A percentile compares a stretch with the other conserved stretches of the same genome.
These are phyloP conservation scores for Fusarium falciforme DNA, from an alignment of 2,329 filamentous ascomycete genomes.

Conservation along the genomic window DNA sequence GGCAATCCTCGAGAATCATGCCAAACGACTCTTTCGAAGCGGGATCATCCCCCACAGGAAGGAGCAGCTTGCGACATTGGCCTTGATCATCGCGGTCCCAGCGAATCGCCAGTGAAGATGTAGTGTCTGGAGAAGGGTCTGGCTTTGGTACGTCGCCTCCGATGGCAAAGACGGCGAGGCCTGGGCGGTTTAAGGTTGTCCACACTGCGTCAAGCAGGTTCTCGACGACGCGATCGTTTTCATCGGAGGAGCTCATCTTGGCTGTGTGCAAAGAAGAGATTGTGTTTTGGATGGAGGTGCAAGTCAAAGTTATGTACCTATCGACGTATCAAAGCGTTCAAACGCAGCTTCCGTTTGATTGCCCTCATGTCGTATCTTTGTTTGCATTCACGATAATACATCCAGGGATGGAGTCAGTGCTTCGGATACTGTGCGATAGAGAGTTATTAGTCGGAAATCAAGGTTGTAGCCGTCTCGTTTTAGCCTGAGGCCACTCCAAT, in stretches of 20 bases:
- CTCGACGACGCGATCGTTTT: accelerated
- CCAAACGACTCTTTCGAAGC: background rate
- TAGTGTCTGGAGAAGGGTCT: background rate
- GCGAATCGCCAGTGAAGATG: background rate
- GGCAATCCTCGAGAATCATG: background rate
- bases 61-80: background rate
- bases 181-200: background rate
- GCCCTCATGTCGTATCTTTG: background rate
- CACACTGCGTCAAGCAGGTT: background rate
- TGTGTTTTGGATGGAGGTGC: background rate
- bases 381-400: slow-evolving; percentile 2
- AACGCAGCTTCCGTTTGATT: background rate
- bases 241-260: background rate
- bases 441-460: background rate
- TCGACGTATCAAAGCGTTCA: background rate
- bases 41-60: background rate
- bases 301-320: background rate
- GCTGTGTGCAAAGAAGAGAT: background rate
- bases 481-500: background rate
- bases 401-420: background rate
- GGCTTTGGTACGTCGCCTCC: background rate
- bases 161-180: slow-evolving; percentile 19
- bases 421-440: background rate
- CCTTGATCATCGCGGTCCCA: background rate
- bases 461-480: background rate